Conservation (phyloP, 2,329 filamentous ascomycete genomes). For the Albifimbria verrucaria region DNA sequence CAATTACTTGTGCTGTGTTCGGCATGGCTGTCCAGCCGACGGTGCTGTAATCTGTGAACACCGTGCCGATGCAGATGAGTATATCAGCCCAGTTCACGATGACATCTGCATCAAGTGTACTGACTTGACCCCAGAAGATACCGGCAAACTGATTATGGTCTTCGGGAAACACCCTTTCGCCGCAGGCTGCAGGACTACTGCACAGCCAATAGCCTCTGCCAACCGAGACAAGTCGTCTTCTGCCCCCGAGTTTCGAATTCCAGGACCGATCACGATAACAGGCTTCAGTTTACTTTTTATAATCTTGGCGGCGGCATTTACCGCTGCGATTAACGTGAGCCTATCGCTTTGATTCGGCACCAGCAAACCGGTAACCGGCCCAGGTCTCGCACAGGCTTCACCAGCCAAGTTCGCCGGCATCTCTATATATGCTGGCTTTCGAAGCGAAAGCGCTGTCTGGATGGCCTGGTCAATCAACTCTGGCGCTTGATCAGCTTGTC, state of each 20-base stretch:
- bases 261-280: conserved; percentile 8
- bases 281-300: conserved; percentile 5
- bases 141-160: conserved; percentile 8
- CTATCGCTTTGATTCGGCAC: neutral
- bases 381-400: conserved; percentile 1
- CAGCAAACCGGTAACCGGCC: neutral
- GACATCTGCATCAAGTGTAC: conserved; percentile 3
- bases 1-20: conserved; percentile 4
- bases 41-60: conserved; percentile 10
- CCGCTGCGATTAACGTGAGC: neutral
- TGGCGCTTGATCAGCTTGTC: conserved; percentile 19
- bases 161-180: conserved; percentile 9
- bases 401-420: conserved; percentile 2
- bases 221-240: conserved; percentile 2
- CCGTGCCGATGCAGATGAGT: conserved; percentile 5
- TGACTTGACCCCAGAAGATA: conserved; percentile 10
- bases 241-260: conserved; percentile 5
- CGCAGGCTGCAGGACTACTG: conserved; percentile 8
- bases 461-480: conserved; percentile 10
- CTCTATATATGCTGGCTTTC: conserved; percentile 4
- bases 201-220: conserved; percentile 8
- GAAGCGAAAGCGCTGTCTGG: conserved; percentile 6
- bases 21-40: conserved; percentile 10
- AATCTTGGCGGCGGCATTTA: conserved; percentile 4
- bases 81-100: conserved; percentile 5